Conservation (phyloP, 2,329 filamentous ascomycete genomes). For the Colletotrichum graminicola region DNA sequence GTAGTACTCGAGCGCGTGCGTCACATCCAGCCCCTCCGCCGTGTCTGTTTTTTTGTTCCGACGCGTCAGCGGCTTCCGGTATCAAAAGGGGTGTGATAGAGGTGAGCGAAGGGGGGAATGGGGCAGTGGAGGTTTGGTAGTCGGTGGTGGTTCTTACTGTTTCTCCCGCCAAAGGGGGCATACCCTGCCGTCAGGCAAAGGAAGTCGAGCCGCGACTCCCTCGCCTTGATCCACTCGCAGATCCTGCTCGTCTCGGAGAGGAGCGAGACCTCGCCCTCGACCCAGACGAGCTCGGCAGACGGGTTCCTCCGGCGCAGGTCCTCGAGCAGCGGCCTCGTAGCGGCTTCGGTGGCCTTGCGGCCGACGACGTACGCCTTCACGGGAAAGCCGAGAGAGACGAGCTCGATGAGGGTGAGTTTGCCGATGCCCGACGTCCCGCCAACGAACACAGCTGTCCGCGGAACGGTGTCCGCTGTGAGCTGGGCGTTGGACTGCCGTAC, state of each 20-base stretch:
- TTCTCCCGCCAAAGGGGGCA: conserved; percentile 53
- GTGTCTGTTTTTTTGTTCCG: conserved; percentile 48
- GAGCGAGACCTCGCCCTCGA: conserved; percentile 58
- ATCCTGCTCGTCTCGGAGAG: conserved; percentile 56
- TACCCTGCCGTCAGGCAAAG: conserved; percentile 60
- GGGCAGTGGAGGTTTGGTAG: background rate
- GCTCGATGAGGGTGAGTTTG: conserved; percentile 52
- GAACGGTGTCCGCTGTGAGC: conserved; percentile 53
- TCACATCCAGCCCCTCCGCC: conserved; percentile 57
- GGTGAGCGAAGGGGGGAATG: no score
- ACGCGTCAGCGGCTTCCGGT: background rate
- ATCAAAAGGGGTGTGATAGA: background rate
- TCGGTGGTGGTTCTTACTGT: conserved; percentile 12
- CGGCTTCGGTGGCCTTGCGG: conserved; percentile 52
- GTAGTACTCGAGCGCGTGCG: conserved; percentile 57
- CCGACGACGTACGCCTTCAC: conserved; percentile 59
- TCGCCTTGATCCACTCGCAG: conserved; percentile 53
- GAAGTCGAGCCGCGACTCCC: conserved; percentile 56
- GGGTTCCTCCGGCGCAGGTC: conserved; percentile 53
- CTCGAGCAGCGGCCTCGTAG: conserved; percentile 50
- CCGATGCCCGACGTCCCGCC: conserved; percentile 63
- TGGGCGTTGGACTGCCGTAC: conserved; percentile 55
- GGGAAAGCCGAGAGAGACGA: conserved; percentile 52
- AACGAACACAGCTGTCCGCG: conserved; percentile 57
- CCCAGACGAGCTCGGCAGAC: conserved; percentile 57